Evolutionary conservation across 2,329 filamentous ascomycete genomes (phyloP).

Genomic region (Boeremia exigua): DNA sequence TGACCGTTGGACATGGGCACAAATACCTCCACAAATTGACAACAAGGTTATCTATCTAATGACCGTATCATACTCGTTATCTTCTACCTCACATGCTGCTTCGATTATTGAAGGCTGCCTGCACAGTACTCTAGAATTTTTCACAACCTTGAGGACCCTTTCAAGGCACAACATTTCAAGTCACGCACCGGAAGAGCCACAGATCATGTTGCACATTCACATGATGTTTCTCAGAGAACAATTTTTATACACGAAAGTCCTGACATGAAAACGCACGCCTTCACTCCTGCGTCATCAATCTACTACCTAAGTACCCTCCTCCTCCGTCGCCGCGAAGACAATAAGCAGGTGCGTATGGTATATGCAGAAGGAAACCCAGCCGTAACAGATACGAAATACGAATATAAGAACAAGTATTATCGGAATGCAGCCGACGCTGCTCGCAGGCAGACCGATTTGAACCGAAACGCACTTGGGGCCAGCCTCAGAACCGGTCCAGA

Average conservation of each 20-base stretch:
- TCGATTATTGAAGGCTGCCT: too few relatives aligned
- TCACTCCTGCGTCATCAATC: conserved; percentile 28
- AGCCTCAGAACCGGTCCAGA: conserved; percentile 46
- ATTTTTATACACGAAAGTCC: conserved; percentile 38
- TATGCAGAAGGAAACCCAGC: conserved; percentile 41
- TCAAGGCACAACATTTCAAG: too few relatives aligned
- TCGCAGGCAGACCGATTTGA: conserved; percentile 34
- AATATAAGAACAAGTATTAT: conserved; percentile 36
- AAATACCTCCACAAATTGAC: too few relatives aligned
- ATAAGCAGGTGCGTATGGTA: conserved; percentile 45
- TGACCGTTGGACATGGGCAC: too few relatives aligned
- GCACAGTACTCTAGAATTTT: too few relatives aligned
- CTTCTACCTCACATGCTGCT: too few relatives aligned
- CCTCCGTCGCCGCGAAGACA: conserved; percentile 31
- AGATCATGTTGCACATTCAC: neutral
- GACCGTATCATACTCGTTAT: too few relatives aligned
- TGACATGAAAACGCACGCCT: conserved; percentile 21
- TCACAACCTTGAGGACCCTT: too few relatives aligned
- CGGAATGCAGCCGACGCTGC: conserved; percentile 26
- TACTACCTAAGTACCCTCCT: conserved; percentile 25
- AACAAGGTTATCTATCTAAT: too few relatives aligned
- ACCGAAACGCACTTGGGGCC: conserved; percentile 44
- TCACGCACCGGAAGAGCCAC: neutral
- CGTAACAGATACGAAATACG: conserved; percentile 24
- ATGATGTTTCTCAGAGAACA: conserved; percentile 3